These are phyloP conservation scores for Cladorrhinum sp. DNA, from an alignment of 2,329 filamentous ascomycete genomes.

Conservation along the genomic window DNA sequence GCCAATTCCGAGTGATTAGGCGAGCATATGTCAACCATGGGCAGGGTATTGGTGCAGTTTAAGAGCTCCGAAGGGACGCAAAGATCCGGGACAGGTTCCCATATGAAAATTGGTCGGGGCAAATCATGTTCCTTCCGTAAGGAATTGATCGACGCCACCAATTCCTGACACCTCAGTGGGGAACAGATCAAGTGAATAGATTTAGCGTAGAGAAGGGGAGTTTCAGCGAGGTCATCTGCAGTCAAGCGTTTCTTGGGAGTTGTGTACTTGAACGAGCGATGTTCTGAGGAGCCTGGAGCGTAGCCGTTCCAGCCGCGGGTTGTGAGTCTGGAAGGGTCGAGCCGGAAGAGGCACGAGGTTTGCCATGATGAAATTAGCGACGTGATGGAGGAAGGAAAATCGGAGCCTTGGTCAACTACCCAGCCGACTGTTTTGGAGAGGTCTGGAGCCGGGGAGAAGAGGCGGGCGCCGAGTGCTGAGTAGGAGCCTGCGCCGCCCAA, in stretches of 20 bases:
- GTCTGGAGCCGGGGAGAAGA: slow-evolving; percentile 68
- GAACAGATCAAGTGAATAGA: slow-evolving; percentile 89
- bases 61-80: slow-evolving; percentile 69
- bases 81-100: slow-evolving; percentile 91
- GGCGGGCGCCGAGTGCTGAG: slow-evolving; percentile 79
- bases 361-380: slow-evolving; percentile 68
- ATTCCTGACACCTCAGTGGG: slow-evolving; percentile 69
- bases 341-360: slow-evolving; percentile 68
- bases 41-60: slow-evolving; percentile 61
- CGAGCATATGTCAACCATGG: slow-evolving; percentile 60
- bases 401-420: slow-evolving; percentile 85
- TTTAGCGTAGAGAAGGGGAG: slow-evolving; percentile 64
- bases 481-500: slow-evolving; percentile 89
- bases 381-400: slow-evolving; percentile 71
- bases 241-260: slow-evolving; percentile 83
- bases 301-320: slow-evolving; percentile 95
- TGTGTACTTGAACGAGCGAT: slow-evolving; percentile 77
- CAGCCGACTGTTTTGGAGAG: slow-evolving; percentile 71
- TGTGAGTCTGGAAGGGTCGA: slow-evolving; percentile 66
- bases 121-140: slow-evolving; percentile 45
- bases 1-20: slow-evolving; percentile 92
- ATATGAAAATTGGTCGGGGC: slow-evolving; percentile 72
- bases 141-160: slow-evolving; percentile 67
- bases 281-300: slow-evolving; percentile 59
- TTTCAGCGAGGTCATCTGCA: slow-evolving; percentile 60